These are phyloP conservation scores for Paramecium tetraurelia DNA, from an alignment of 73 alveolate genomes.

Conservation along the genomic window DNA sequence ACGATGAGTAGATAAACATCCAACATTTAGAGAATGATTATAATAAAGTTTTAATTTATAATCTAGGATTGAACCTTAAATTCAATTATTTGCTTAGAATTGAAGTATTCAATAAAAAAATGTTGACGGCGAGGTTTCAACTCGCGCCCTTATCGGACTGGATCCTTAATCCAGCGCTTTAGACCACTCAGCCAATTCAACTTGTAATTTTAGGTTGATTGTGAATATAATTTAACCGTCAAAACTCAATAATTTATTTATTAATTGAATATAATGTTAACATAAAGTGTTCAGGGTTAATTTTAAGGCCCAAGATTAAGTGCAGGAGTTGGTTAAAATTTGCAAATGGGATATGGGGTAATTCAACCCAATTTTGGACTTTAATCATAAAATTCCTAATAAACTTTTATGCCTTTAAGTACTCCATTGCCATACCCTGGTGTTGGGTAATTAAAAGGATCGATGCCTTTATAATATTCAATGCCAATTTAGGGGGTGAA, in stretches of 20 bases:
- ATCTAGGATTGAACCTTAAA: background rate
- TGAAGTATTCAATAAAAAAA: background rate
- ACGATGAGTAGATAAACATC: too few relatives aligned
- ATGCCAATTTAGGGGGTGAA: background rate
- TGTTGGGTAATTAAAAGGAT: background rate
- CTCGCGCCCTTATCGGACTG: conserved; percentile 65
- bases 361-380: background rate
- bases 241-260: background rate
- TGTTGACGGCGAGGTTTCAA: conserved; percentile 58
- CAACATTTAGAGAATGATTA: too few relatives aligned
- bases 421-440: background rate
- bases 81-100: background rate
- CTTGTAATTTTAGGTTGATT: background rate
- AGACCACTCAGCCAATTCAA: conserved; percentile 57
- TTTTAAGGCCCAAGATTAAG: background rate
- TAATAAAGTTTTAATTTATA: too few relatives aligned
- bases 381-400: background rate
- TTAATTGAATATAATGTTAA: background rate
- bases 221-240: background rate
- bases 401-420: background rate
- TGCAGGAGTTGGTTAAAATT: background rate
- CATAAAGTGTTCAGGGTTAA: background rate
- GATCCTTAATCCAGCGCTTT: conserved; percentile 64
- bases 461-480: background rate
- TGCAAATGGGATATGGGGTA: background rate